Base-by-base conservation (phyloP, 805 yeast genomes). In the Ogataea wickerhamii region DNA sequence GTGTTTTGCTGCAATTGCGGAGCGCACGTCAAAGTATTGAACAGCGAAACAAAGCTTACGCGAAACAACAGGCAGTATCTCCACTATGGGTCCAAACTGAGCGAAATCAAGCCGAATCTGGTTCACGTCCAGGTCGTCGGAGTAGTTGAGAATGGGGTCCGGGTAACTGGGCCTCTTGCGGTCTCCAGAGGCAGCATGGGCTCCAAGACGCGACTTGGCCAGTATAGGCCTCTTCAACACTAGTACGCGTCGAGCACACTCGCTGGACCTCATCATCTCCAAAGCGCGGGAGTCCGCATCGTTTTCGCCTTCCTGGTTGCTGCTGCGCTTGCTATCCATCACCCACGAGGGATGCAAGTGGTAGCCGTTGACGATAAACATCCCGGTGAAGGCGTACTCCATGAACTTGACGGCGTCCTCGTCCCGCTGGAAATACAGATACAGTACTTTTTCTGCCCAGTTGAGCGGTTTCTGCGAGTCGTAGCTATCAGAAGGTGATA, bases 41-140 rank as follows among this genome's bases (percentile, higher is more conserved):
- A 85, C 60, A 8, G 80, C 68, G 46, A 85, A 66, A 41, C 87
- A 73, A 20, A 82, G 54, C 49, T 74, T 80, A 37, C 79, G 66
- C 2, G 88, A 81, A 4, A 84, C 67, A n/a, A 82, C 73, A 3
- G 93, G 84, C 1, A 74, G 60, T 2, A 82, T 60, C 27, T 81
- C 87, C 11, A 80, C 59, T 3, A 85, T 68, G 2, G 67, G 66
- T 0, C 93, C 94, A 60, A 69, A 81, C 16, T 48, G 51, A 5
- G 54, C 56, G 47, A 85, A 80, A 49, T 82, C 87, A 19, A 52
- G 39, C 26, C 55, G 60, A 3, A 80, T 58, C 12, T 62, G 68
- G 2, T 55, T 60, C 4, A 77, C 47, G 38, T 76, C 67, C 34
- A 83, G 65, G 3, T 65, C 69, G 0, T 71, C 66, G 24, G 68